Evolutionary conservation across 805 yeast genomes (phyloP), one percentile per base, ranked within the genome.

Genomic region (Yarrowia yakushimensis): DNA sequence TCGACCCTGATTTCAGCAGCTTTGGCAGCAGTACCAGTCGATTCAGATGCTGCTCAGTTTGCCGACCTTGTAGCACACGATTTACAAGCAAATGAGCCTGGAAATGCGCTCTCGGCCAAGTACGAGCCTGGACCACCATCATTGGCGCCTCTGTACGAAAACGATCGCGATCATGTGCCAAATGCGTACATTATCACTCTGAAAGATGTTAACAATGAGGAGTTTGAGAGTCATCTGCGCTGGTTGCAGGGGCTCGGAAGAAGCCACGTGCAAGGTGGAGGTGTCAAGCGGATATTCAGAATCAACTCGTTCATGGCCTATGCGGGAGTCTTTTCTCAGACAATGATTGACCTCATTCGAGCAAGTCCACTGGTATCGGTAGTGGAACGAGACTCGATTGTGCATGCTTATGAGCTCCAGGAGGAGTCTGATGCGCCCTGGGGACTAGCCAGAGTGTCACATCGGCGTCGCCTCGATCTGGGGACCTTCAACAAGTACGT

Each of bases 301-400:
- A 6, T 27, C 17, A 2, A 27, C 27, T 46, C 54, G 13, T 75
- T 89, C 72, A 76, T 77, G 63, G 99, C 98, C 67, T 93, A 92
- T 79, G 78, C 92, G 59, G 99, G 97, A 64, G 81, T 79, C 74
- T 90, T 94, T 79, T 81, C 88, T 66, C 86, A 85, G 48, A 82
- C 83, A 57, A 85, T 90, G 60, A 76, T 93, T 63, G 89, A 89
- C 63, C 78, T 85, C 70, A 84, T 94, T 69, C 83, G 91, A 67
- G 76, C 81, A 66, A 83, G 70, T 63, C 78, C 78, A n/a, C 74
- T 70, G 15, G 78, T 89, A 41, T 82, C 82, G 48, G 83, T 81
- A 70, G 86, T 85, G 65, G 90, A 85, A 77, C 76, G 77, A 64
- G 88, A 85, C 72, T 79, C 83, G 17, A 72, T 77, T 65, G 88